Conservation (phyloP, 441 rosid genomes). For the Raphanus hybrid region DNA sequence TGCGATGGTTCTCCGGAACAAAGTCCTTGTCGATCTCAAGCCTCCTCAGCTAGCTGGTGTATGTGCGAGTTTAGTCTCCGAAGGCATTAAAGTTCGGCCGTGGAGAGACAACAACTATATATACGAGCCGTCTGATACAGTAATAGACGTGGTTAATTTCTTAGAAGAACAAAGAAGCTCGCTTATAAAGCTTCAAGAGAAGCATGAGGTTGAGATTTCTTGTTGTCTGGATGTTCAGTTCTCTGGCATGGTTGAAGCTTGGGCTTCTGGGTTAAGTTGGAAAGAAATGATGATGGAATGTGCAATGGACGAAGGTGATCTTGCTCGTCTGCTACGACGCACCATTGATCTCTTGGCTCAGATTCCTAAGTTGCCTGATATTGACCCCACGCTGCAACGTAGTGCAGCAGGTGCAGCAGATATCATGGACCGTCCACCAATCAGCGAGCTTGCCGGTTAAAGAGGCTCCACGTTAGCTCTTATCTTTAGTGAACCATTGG, state of each 20-base stretch:
- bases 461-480: not conserved
- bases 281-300: conserved; percentile 95
- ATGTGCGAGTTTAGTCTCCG: conserved; percentile 79
- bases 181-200: conserved; percentile 71
- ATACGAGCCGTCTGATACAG: conserved; percentile 76
- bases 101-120: conserved; percentile 74
- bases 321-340: conserved; percentile 82
- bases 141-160: conserved; percentile 52
- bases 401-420: conserved; percentile 69
- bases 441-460: conserved; percentile 73
- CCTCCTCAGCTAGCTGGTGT: conserved; percentile 92
- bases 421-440: conserved; percentile 92
- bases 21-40: conserved; percentile 67
- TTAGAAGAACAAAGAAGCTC: conserved; percentile 75
- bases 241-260: conserved; percentile 96
- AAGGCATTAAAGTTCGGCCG: conserved; percentile 86
- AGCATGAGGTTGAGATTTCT: conserved; percentile 70
- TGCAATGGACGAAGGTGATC: conserved; percentile 97
- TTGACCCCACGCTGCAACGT: conserved; percentile 65
- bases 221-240: conserved; percentile 84
- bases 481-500: not conserved
- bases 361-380: conserved; percentile 90
- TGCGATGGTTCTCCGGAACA: conserved; percentile 83
- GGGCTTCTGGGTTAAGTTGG: conserved; percentile 98
- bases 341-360: conserved; percentile 87